Conservation (phyloP, 768 basidiomycete genomes). For the Termitomyces sp. region DNA sequence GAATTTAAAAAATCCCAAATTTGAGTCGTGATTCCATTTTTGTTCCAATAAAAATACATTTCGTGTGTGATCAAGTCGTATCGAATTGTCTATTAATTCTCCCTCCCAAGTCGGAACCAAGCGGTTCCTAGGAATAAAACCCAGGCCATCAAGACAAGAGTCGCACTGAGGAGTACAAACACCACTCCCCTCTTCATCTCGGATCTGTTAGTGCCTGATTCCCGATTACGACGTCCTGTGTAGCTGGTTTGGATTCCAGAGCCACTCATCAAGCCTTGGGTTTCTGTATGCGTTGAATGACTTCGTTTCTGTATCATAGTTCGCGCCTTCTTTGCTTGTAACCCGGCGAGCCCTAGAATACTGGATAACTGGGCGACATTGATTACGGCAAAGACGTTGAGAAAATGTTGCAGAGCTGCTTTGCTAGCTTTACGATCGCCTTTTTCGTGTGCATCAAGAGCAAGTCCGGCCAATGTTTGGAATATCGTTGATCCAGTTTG, state of each 20-base stretch:
- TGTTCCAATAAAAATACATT: not conserved
- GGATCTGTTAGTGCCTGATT: constrained; percentile 15
- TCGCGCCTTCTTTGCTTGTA: constrained; percentile 38
- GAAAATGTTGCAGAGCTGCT: constrained; percentile 44
- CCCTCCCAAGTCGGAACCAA: constrained; percentile 44
- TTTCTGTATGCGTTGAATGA: not conserved
- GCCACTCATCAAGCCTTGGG: constrained; percentile 7
- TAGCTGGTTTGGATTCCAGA: constrained; percentile 15
- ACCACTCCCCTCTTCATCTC: constrained; percentile 45
- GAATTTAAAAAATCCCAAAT: no score
- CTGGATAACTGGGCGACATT: constrained; percentile 52
- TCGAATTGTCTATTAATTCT: not conserved
- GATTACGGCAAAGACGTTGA: constrained; percentile 50
- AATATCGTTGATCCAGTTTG: constrained; percentile 69
- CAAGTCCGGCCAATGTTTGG: constrained; percentile 67
- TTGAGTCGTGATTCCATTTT: not conserved
- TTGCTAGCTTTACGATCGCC: constrained; percentile 18
- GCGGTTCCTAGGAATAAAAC: constrained; percentile 59
- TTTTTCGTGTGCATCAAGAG: constrained; percentile 45
- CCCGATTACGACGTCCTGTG: constrained; percentile 17
- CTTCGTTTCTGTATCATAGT: constrained; percentile 12
- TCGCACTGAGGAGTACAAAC: constrained; percentile 37
- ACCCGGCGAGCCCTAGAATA: constrained; percentile 42
- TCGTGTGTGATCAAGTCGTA: not conserved
- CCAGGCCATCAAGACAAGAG: constrained; percentile 52